Percentiles rank a stretch among this genome's conserved stretches.
Conservation (phyloP, 768 basidiomycete genomes). For the Mycena venus region DNA sequence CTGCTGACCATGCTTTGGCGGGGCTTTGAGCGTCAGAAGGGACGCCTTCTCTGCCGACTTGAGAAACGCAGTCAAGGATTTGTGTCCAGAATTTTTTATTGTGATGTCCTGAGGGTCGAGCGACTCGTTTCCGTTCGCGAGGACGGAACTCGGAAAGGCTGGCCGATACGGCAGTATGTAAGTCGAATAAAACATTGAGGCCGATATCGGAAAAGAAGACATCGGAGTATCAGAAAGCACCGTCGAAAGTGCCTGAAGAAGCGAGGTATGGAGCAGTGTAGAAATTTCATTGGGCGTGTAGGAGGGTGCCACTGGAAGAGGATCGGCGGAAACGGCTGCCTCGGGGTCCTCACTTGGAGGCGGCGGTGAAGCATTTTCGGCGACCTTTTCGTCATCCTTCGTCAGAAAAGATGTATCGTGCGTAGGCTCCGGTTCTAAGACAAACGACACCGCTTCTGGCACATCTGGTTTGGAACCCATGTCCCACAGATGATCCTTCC, state of each 20-base stretch:
- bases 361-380: slow-evolving; percentile 9
- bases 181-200: slow-evolving; percentile 81
- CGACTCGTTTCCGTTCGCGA: slow-evolving; percentile 44
- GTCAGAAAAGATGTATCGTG: neutral
- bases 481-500: slow-evolving; percentile 83
- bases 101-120: slow-evolving; percentile 62
- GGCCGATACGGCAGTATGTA: slow-evolving; percentile 88
- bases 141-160: slow-evolving; percentile 61
- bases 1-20: slow-evolving; percentile 58
- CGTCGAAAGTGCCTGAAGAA: slow-evolving; percentile 76
- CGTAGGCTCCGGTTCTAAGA: slow-evolving; percentile 14
- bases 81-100: slow-evolving; percentile 85
- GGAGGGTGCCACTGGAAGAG: slow-evolving; percentile 20
- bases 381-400: slow-evolving; percentile 14
- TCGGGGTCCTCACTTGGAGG: neutral
- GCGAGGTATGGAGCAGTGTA: slow-evolving; percentile 67
- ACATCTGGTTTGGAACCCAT: slow-evolving; percentile 75
- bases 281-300: slow-evolving; percentile 60
- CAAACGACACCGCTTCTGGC: slow-evolving; percentile 57
- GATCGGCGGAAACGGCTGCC: neutral
- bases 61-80: slow-evolving; percentile 86
- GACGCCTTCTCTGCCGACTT: slow-evolving; percentile 82
- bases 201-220: slow-evolving; percentile 79
- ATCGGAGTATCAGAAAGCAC: slow-evolving; percentile 60
- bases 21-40: slow-evolving; percentile 79